These are phyloP conservation scores for Aaosphaeria pasadenensis DNA, from an alignment of 2,329 filamentous ascomycete genomes.

Conservation along the genomic window DNA sequence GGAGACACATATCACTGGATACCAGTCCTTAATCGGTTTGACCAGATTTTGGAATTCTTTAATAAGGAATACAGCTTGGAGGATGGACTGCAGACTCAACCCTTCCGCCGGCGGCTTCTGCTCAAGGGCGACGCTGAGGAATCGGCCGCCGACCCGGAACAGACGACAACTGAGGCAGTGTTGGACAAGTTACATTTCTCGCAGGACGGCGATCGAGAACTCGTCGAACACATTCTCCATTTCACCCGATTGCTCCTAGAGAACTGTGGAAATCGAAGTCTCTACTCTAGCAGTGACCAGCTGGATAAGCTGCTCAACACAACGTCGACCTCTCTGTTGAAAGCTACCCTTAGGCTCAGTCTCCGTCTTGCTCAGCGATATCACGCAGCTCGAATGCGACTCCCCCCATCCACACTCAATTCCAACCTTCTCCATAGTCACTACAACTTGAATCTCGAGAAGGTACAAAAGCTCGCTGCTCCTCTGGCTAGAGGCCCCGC, in stretches of 20 bases:
- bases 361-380: slow-evolving; percentile 90
- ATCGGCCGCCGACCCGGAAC: slow-evolving; percentile 12
- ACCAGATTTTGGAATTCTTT: slow-evolving; percentile 79
- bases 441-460: slow-evolving; percentile 70
- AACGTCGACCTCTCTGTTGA: slow-evolving; percentile 75
- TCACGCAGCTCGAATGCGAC: slow-evolving; percentile 79
- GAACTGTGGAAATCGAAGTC: slow-evolving; percentile 93
- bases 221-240: slow-evolving; percentile 75
- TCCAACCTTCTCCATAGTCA: slow-evolving; percentile 77
- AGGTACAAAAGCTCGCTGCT: slow-evolving; percentile 76
- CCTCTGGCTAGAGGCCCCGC: slow-evolving; percentile 72
- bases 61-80: slow-evolving; percentile 76
- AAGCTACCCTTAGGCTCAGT: slow-evolving; percentile 73
- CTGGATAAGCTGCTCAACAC: slow-evolving; percentile 87
- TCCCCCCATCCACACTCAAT: slow-evolving; percentile 64
- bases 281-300: slow-evolving; percentile 91
- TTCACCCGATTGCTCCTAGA: slow-evolving; percentile 88
- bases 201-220: slow-evolving; percentile 72
- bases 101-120: slow-evolving; percentile 68
- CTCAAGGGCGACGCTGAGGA: slow-evolving; percentile 56
- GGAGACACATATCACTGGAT: slow-evolving; percentile 99
- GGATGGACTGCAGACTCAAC: slow-evolving; percentile 73
- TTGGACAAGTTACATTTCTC: slow-evolving; percentile 59
- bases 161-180: slow-evolving; percentile 47
- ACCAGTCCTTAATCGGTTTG: slow-evolving; percentile 86